phyloP scores from a whole-genome alignment of 257 asterid species.

The Primulina huaijiensis region DNA sequence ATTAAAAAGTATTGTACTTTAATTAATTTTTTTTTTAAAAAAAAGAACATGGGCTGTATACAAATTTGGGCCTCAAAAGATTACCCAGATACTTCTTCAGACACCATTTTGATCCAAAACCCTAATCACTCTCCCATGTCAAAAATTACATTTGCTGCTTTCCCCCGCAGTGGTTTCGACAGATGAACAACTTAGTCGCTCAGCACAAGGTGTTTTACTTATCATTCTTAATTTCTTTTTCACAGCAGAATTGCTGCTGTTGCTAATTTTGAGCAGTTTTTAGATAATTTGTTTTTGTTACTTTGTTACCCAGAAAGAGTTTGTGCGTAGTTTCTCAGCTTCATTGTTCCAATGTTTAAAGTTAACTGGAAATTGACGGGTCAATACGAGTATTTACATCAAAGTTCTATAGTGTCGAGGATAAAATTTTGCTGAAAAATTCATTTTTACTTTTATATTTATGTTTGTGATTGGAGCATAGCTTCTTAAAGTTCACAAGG shows the following conservation, averaged over 20 bases:
- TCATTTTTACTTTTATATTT: no score
- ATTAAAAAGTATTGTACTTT: no score
- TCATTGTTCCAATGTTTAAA: no score
- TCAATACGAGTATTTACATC: not conserved
- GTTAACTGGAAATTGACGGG: not conserved
- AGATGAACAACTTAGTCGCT: not conserved
- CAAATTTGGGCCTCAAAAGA: not conserved
- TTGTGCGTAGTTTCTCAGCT: not conserved
- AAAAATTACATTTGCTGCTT: not conserved
- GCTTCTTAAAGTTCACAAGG: not conserved
- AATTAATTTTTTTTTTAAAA: no score
- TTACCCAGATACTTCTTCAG: not conserved
- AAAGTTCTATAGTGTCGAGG: not conserved
- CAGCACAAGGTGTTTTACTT: not conserved
- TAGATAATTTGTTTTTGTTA: no score
- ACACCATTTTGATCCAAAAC: not conserved
- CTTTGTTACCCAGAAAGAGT: not conserved
- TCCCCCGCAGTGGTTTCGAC: not conserved
- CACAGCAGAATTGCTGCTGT: not conserved
- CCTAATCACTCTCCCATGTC: not conserved
- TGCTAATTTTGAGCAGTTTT: not conserved
- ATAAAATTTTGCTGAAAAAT: not conserved
- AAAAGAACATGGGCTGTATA: not conserved
- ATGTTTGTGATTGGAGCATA: not conserved
- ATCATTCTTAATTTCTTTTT: not conserved